Evolutionary conservation across 768 basidiomycete genomes (phyloP), one percentile per base, ranked within the genome.

Genomic region (Trichaptum fuscoviolaceum): DNA sequence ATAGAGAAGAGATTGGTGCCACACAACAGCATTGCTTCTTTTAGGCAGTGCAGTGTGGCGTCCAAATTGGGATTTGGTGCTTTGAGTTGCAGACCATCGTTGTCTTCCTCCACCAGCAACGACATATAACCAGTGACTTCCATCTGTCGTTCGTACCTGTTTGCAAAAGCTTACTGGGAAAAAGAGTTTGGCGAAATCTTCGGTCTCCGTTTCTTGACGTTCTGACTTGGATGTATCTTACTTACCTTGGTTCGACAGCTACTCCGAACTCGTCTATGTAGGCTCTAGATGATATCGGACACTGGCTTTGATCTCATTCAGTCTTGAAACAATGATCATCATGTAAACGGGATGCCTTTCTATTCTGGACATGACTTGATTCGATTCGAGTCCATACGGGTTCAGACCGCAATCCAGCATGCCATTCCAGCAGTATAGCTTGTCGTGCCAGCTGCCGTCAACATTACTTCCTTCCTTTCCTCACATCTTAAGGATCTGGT

Each of bases 401-500:
- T 52, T 52, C 42, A 52, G 42, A 52, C 42, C 42, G 15, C 42
- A 52, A 52, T 15, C 12, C 10, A 52, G 20, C 42, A 15, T 52
- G 42, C 10, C 42, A 8, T 52, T 52, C 2, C 20, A 52, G 42
- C 42, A 52, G 12, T 15, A 20, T 52, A 52, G 15, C 42, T 15
- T 52, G 42, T 12, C 42, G 15, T 24, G 18, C 58, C 63, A 63
- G 23, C 63, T 59, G 35, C 23, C 23, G 4, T 30, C 30, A 30
- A 30, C 8, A 30, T 63, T 52, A 25, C 35, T 17, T 64, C 61
- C 26, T 18, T 23, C 57, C 35, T 59, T 66, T 30, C 52, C 52
- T 64, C 65, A 57, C 30, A 30, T 27, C 27, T 4, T 59, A 62
- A 68, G 63, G 64, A 61, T 63, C n/a, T 62, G 58, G 23, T 58